Conservation (phyloP, 192 early-diverging fungal genomes). For the Podila horticola region DNA sequence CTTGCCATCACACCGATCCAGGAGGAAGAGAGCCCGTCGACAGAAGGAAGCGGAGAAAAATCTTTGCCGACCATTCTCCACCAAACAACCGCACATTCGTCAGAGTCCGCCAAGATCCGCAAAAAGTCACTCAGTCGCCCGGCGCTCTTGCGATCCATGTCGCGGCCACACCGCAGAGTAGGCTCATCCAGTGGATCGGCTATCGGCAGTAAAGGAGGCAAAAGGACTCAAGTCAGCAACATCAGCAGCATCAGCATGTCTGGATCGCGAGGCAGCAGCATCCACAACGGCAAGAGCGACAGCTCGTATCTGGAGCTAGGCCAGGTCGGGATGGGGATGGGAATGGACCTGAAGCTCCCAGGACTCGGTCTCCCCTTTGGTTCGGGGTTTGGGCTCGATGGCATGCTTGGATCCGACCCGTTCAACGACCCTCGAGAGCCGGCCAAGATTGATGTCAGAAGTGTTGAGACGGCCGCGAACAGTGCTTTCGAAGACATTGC, state of each 20-base stretch:
- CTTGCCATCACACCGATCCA: conserved; percentile 9
- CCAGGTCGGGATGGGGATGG: conserved; percentile 21
- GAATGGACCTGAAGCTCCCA: conserved; percentile 20
- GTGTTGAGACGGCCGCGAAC: neutral
- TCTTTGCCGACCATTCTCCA: neutral
- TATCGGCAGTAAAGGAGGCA: neutral
- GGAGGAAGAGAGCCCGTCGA: conserved; percentile 4
- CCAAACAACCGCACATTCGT: conserved; percentile 5
- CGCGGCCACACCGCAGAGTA: conserved; percentile 22
- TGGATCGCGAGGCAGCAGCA: conserved; percentile 14
- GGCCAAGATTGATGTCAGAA: conserved; percentile 1
- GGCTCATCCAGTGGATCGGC: conserved; percentile 8
- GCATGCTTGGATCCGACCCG: neutral
- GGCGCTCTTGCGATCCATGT: conserved; percentile 2
- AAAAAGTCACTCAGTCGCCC: conserved; percentile 14
- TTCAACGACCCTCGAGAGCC: neutral
- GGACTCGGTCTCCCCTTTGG: conserved; percentile 7
- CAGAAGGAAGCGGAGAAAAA: neutral
- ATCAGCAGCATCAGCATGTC: neutral
- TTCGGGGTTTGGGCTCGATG: conserved; percentile 12
- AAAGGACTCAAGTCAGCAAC: conserved; percentile 1
- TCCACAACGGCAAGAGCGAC: conserved; percentile 19
- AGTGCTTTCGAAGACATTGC: conserved; percentile 20
- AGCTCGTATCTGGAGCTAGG: conserved; percentile 24
- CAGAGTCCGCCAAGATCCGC: neutral